These are phyloP conservation scores for Mortierella hygrophila DNA, from an alignment of 192 early-diverging fungal genomes.

Conservation along the genomic window DNA sequence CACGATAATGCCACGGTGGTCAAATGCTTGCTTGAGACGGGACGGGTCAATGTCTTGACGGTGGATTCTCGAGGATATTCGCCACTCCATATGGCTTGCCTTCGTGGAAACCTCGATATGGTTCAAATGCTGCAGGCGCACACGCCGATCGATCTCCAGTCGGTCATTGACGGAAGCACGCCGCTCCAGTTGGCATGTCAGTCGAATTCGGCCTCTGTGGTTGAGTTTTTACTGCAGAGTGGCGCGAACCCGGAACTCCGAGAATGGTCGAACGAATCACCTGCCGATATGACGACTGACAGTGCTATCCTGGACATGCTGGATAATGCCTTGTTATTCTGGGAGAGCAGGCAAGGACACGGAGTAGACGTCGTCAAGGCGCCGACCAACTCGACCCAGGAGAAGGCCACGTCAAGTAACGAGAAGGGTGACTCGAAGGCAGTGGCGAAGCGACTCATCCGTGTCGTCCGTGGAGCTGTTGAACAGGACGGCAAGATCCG, in stretches of 20 bases:
- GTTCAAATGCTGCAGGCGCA: constrained; percentile 14
- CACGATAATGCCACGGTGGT: constrained; percentile 46
- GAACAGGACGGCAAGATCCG: constrained; percentile 40
- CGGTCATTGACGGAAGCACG: constrained; percentile 53
- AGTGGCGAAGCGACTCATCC: constrained; percentile 36
- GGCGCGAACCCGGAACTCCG: constrained; percentile 49
- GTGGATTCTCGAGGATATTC: constrained; percentile 54
- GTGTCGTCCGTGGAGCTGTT: constrained; percentile 47
- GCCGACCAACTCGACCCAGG: too few species aligned
- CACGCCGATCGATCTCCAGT: constrained; percentile 34
- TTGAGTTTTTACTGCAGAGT: constrained; percentile 41
- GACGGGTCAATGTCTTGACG: constrained; percentile 17
- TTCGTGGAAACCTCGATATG: constrained; percentile 34
- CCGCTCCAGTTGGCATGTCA: constrained; percentile 58
- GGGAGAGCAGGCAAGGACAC: background rate
- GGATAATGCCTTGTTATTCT: constrained; percentile 49
- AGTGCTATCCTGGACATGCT: constrained; percentile 38
- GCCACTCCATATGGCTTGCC: constrained; percentile 51
- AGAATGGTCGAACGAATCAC: constrained; percentile 47
- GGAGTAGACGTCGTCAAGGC: background rate
- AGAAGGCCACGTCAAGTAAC: background rate
- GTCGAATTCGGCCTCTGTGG: constrained; percentile 27
- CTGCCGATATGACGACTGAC: constrained; percentile 56
- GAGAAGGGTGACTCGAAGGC: background rate
- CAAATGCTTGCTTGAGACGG: constrained; percentile 32